These are phyloP conservation scores for Grigorovia transvaalensis DNA, from an alignment of 805 yeast genomes.

Conservation along the genomic window DNA sequence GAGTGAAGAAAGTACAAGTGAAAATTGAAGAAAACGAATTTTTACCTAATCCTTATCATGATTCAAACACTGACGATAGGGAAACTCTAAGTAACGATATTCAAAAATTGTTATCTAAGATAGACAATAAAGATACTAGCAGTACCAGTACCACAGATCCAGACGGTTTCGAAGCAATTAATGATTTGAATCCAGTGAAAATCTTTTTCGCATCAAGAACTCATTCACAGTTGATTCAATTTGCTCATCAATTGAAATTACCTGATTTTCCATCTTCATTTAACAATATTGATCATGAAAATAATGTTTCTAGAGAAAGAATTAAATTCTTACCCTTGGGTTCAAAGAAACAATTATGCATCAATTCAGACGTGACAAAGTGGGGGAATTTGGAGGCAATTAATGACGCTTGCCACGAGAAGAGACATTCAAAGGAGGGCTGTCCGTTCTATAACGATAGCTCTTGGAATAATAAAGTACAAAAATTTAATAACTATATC, in stretches of 20 bases:
- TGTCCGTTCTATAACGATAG: constrained; percentile 11
- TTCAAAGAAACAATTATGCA: constrained; percentile 77
- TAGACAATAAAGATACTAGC: constrained; percentile 23
- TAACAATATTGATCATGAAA: constrained; percentile 12
- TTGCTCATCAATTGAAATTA: constrained; percentile 57
- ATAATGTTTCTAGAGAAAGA: constrained; percentile 33
- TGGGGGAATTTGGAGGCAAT: constrained; percentile 42
- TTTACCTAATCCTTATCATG: constrained; percentile 14
- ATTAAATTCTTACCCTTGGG: constrained; percentile 65
- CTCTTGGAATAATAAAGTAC: constrained; percentile 5
- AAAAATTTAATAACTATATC: constrained; percentile 43
- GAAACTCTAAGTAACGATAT: constrained; percentile 33
- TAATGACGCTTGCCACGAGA: constrained; percentile 72
- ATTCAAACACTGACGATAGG: constrained; percentile 6
- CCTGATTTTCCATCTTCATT: constrained; percentile 58
- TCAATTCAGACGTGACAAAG: constrained; percentile 50
- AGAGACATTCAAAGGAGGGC: constrained; percentile 37
- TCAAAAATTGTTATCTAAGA: constrained; percentile 34
- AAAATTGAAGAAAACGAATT: constrained; percentile 23
- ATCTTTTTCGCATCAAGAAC: constrained; percentile 77
- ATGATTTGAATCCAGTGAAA: constrained; percentile 30
- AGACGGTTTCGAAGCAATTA: constrained; percentile 5
- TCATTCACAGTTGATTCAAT: constrained; percentile 79
- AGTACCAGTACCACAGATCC: constrained; percentile 8
- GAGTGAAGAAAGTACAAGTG: constrained; percentile 18